Conservation (phyloP, 2,329 filamentous ascomycete species). For the Xylariaceae sp. region DNA sequence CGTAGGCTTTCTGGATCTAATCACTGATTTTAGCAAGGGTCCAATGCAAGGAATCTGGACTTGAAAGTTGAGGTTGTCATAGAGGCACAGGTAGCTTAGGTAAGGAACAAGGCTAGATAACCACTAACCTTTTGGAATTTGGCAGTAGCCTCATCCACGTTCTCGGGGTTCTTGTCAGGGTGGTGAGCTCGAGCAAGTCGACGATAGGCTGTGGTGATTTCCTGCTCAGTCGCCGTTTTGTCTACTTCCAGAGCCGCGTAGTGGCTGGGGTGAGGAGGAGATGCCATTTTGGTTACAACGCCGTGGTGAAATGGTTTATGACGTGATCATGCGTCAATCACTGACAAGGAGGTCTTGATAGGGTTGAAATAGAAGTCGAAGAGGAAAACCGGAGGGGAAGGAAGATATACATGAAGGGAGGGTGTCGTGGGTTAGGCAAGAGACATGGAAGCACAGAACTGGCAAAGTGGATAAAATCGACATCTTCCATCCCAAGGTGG, state of each 20-base stretch:
- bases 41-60: no score
- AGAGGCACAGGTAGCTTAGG: not conserved
- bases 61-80: no score
- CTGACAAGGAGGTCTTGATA: no score
- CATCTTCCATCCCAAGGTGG: no score
- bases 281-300: constrained; percentile 4
- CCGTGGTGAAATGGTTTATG: no score
- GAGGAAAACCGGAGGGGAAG: no score
- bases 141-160: constrained; percentile 15
- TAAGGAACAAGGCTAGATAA: not conserved
- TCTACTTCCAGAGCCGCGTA: constrained; percentile 23
- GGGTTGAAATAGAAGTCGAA: no score
- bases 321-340: no score
- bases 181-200: constrained; percentile 20
- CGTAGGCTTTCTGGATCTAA: constrained; percentile 22
- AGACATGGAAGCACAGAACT: no score
- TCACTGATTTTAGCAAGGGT: not conserved
- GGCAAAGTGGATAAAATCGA: no score
- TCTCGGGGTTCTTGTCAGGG: constrained; percentile 22
- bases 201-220: constrained; percentile 21
- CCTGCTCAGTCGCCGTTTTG: constrained; percentile 10
- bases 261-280: constrained; percentile 11
- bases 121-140: constrained; percentile 19
- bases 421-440: no score
- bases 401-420: no score